Evolutionary conservation across 371 early-diverging fungal species (phyloP).

Genomic region (Conidiobolus incongruus): DNA sequence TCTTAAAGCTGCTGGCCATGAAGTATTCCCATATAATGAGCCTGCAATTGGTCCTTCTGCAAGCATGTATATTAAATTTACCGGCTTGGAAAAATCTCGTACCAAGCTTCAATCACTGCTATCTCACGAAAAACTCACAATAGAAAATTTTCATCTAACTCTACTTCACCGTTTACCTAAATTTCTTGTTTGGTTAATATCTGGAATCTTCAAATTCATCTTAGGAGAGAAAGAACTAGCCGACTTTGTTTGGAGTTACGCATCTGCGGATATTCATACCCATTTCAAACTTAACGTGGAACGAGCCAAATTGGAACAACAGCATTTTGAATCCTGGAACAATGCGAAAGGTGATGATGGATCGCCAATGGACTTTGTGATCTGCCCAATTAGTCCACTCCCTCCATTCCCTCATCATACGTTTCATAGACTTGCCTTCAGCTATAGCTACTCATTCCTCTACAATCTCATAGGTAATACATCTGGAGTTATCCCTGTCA

Average conservation of each 20-base stretch:
- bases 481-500: constrained; percentile 3
- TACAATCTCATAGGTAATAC: neutral
- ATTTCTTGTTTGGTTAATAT: neutral
- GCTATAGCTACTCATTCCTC: neutral
- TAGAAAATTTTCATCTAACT: neutral
- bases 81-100: neutral
- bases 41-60: neutral
- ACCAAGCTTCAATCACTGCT: neutral
- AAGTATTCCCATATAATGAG: neutral
- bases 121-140: neutral
- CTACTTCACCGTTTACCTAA: neutral
- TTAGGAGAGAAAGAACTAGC: neutral
- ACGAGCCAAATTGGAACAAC: neutral
- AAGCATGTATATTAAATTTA: neutral
- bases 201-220: neutral
- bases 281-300: neutral
- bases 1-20: neutral
- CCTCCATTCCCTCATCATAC: neutral
- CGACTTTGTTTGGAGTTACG: neutral
- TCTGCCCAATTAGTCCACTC: neutral
- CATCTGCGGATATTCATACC: too few relatives aligned
- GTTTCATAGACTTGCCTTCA: neutral
- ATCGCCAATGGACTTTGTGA: neutral
- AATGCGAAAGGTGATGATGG: neutral
- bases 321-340: too few relatives aligned